Conservation (phyloP, 768 basidiomycete genomes). For the Dacryopinax primogenitus region DNA sequence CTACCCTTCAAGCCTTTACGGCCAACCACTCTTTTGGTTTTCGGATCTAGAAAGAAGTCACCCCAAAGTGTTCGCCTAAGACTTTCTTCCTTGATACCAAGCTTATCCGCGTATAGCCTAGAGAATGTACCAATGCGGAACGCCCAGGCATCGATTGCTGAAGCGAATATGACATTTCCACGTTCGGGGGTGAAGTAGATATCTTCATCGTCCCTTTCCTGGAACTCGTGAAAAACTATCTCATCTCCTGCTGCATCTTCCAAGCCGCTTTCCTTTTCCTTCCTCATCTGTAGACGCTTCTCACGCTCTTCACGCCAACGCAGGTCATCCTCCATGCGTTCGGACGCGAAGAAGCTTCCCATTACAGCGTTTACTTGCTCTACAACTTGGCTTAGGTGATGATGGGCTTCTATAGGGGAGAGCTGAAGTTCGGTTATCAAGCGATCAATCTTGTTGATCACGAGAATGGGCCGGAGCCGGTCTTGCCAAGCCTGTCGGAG, state of each 20-base stretch:
- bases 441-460: constrained; percentile 95
- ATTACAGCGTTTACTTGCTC: constrained; percentile 98
- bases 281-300: constrained; percentile 61
- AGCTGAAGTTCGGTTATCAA: constrained; percentile 87
- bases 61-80: constrained; percentile 87
- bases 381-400: constrained; percentile 82
- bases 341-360: constrained; percentile 89
- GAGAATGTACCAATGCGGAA: constrained; percentile 91
- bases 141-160: constrained; percentile 94
- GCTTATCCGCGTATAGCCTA: constrained; percentile 75
- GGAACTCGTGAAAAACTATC: constrained; percentile 47
- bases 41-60: constrained; percentile 92
- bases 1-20: constrained; percentile 81
- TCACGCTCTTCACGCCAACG: constrained; percentile 90
- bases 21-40: constrained; percentile 83
- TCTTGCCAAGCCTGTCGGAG: constrained; percentile 91
- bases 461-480: constrained; percentile 73
- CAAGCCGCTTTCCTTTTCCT: constrained; percentile 30
- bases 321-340: constrained; percentile 92
- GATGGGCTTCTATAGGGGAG: constrained; percentile 81
- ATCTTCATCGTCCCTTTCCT: constrained; percentile 95
- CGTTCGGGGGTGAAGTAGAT: constrained; percentile 93
- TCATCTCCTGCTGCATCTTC: constrained; percentile 42
- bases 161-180: constrained; percentile 93
- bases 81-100: constrained; percentile 80